These are phyloP conservation scores for Pseudogymnoascus destructans DNA, from an alignment of 2,329 filamentous ascomycete genomes.

Conservation along the genomic window DNA sequence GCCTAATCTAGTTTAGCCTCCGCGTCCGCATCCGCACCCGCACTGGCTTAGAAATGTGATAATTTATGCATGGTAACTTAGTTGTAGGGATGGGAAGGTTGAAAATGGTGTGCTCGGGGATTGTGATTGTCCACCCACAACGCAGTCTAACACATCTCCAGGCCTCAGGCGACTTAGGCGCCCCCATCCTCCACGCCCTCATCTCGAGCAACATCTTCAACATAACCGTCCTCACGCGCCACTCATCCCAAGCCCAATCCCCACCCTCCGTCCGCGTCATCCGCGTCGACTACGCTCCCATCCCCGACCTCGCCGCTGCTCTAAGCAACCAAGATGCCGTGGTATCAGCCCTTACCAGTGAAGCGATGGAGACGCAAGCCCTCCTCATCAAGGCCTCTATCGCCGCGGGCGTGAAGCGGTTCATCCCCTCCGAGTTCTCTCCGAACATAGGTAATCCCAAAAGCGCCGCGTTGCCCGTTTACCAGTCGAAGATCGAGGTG, in stretches of 20 bases:
- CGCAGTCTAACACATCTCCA: not conserved
- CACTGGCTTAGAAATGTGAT: not conserved
- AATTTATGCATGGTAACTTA: not conserved
- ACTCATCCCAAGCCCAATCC: slow-evolving; percentile 25
- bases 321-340: slow-evolving; percentile 46
- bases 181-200: slow-evolving; percentile 17
- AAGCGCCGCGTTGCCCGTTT: not conserved
- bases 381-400: slow-evolving; percentile 15
- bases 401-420: not conserved
- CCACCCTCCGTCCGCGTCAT: slow-evolving; percentile 30
- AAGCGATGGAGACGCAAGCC: slow-evolving; percentile 31
- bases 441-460: not conserved
- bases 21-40: not conserved
- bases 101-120: not conserved
- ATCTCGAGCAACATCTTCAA: slow-evolving; percentile 27
- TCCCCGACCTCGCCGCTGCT: slow-evolving; percentile 31
- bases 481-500: not conserved
- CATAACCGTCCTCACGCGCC: slow-evolving; percentile 36
- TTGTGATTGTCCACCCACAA: not conserved
- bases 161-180: slow-evolving; percentile 19
- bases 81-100: not conserved
- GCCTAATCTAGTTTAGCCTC: not conserved
- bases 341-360: slow-evolving; percentile 34
- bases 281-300: slow-evolving; percentile 33
- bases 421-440: not conserved